A percentile compares a stretch with the other conserved stretches of the same genome.
Evolutionary conservation across 1,284 basidiomycete genomes (phyloP).

Genomic region (Megacollybia platyphylla): DNA sequence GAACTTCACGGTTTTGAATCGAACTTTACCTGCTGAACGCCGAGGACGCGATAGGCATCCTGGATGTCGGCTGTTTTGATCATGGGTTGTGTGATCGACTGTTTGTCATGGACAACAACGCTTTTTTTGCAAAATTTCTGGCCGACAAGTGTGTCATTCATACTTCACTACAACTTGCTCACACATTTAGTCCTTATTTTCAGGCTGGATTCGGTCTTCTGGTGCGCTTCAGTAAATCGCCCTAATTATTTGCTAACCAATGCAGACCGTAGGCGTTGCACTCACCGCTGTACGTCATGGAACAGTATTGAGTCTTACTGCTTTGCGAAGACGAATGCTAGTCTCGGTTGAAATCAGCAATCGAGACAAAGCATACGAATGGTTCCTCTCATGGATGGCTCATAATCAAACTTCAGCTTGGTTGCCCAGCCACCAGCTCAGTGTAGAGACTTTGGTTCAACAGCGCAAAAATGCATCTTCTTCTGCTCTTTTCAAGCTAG

Average conservation of each 20-base stretch:
- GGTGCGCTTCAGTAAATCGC: conserved; percentile 33
- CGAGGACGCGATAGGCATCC: conserved; percentile 44
- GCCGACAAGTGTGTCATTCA: conserved; percentile 33
- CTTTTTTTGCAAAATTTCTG: not conserved
- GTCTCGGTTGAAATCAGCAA: conserved; percentile 96
- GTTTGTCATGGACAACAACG: not conserved
- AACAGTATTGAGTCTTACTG: conserved; percentile 54
- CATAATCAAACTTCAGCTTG: conserved; percentile 33
- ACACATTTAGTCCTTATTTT: conserved; percentile 75
- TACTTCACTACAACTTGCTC: conserved; percentile 6
- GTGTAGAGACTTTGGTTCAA: conserved; percentile 86
- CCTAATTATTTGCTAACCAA: conserved; percentile 3
- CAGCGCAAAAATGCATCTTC: conserved; percentile 84
- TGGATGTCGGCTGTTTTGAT: conserved; percentile 20
- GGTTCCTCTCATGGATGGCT: conserved; percentile 98
- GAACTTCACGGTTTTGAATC: conserved; percentile 1
- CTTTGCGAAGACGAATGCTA: conserved; percentile 81
- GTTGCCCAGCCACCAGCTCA: conserved; percentile 80
- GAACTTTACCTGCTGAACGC: conserved; percentile 35
- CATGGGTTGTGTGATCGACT: conserved; percentile 15
- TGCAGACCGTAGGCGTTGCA: conserved; percentile 77
- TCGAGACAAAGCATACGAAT: conserved; percentile 89
- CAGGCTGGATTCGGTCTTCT: conserved; percentile 94
- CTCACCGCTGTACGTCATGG: conserved; percentile 67
- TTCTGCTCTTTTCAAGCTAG: conserved; percentile 80